Conservation (phyloP, 805 yeast species). For the Zygotorulaspora florentina region DNA sequence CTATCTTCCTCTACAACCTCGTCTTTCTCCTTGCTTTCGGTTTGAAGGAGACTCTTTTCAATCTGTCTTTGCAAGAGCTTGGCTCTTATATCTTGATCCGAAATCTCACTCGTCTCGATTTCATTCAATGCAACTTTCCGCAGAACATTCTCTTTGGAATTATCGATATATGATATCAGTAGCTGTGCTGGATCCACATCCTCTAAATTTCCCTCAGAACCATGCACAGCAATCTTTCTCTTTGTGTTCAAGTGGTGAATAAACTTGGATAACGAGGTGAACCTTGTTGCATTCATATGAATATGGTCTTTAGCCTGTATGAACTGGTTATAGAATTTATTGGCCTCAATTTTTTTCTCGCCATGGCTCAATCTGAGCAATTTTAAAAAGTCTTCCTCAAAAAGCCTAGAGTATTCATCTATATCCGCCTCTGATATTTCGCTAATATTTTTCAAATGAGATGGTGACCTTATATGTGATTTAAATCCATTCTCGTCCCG, state of each 20-base stretch:
- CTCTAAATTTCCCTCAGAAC: conserved; percentile 29
- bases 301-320: conserved; percentile 78
- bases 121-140: conserved; percentile 39
- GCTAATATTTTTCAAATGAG: conserved; percentile 60
- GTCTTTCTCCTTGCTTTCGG: conserved; percentile 6
- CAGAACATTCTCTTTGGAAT: conserved; percentile 44
- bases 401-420: conserved; percentile 54
- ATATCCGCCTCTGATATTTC: conserved; percentile 47
- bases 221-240: conserved; percentile 53
- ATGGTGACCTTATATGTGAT: conserved; percentile 79
- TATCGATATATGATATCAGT: conserved; percentile 51
- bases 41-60: conserved; percentile 21
- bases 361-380: conserved; percentile 70
- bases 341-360: conserved; percentile 71
- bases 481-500: conserved; percentile 94
- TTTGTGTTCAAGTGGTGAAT: conserved; percentile 53
- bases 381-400: conserved; percentile 59
- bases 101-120: conserved; percentile 35
- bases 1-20: not conserved
- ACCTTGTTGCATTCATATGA: conserved; percentile 86
- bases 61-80: conserved; percentile 52
- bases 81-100: conserved; percentile 46
- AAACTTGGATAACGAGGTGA: conserved; percentile 67
- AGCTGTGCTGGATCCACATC: conserved; percentile 38
- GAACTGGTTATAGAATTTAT: conserved; percentile 85